Evolutionary conservation across 495 filamentous ascomycete genomes (phyloP), one percentile per base, ranked within the genome.

Genomic region (Penicillium malachiteum): DNA sequence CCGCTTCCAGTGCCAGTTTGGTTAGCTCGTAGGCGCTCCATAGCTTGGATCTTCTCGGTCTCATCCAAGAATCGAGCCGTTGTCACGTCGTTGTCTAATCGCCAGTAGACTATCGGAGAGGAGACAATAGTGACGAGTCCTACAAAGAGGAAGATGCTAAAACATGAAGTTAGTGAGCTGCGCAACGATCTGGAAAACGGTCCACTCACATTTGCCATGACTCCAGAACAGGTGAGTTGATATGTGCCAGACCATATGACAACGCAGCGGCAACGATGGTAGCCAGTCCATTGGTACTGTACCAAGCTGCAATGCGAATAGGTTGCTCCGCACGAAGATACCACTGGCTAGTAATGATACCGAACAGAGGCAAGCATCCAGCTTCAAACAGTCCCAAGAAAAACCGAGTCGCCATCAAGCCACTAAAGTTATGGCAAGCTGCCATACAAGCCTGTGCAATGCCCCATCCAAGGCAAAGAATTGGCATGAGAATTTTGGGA

Each of bases 201-300:
- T n/a, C n/a, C n/a, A 61, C 76, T 60, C 69, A 85, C 82, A 84
- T 85, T 55, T 87, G 83, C 84, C 84, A 88, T 9, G 79, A 70
- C n/a, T 71, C 67, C 2, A 88, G 58, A 1, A 71, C 26, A n/a
- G 72, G 59, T 0, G 79, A 81, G 2, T 75, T 57, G 41, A 86
- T 83, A 45, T 82, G 79, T 1, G 78, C 84, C 5, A 88, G 58
- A 0, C 83, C 74, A 41, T 77, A 79, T 1, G 72, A 76, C 6
- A 80, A 31, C 0, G 68, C 73, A n/a, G 75, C 70, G 0, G 75
- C 75, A n/a, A 78, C 58, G 30, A 80, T 74, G 4, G 76, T 79
- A 7, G 77, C 78, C 1, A 76, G 31, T 1, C 78, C 78, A 56
- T 81, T 80, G 11, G 73, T 79, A 13, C 73, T 62, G 55, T 80